phyloP scores from a whole-genome alignment of 257 asterid species.

The Solanum ossicruentum region DNA sequence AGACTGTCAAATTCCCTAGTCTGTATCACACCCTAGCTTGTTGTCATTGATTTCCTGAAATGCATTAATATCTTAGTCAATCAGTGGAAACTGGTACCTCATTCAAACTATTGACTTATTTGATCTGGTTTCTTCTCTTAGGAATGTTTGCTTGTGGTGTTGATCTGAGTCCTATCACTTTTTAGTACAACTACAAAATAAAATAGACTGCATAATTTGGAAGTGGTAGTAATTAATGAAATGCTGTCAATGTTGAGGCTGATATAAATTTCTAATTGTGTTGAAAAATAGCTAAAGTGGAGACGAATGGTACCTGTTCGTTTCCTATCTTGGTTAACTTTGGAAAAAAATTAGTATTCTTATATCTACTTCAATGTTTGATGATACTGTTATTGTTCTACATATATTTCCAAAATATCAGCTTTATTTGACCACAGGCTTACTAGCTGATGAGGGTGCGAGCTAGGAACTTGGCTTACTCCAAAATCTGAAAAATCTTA shows the following conservation, averaged over 20 bases:
- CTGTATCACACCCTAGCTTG: neutral
- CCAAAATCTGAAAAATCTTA: neutral
- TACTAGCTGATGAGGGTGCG: neutral
- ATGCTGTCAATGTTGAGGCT: neutral
- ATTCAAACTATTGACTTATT: neutral
- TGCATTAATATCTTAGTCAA: neutral
- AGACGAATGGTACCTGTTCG: neutral
- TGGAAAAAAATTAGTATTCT: neutral
- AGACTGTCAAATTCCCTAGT: neutral
- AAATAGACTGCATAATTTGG: neutral
- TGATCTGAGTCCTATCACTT: neutral
- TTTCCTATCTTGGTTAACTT: neutral
- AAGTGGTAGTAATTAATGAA: neutral
- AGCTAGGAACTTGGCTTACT: neutral
- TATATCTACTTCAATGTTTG: neutral
- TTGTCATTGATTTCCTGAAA: neutral
- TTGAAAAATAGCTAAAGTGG: neutral
- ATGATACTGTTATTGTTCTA: neutral
- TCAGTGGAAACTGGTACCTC: neutral
- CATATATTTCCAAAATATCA: neutral
- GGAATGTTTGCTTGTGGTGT: neutral
- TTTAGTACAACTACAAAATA: neutral
- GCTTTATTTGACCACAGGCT: neutral
- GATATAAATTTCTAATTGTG: neutral
- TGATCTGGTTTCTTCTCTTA: neutral